These are phyloP conservation scores for Talaromyces sp. DNA, from an alignment of 2,329 filamentous ascomycete genomes.

Conservation along the genomic window DNA sequence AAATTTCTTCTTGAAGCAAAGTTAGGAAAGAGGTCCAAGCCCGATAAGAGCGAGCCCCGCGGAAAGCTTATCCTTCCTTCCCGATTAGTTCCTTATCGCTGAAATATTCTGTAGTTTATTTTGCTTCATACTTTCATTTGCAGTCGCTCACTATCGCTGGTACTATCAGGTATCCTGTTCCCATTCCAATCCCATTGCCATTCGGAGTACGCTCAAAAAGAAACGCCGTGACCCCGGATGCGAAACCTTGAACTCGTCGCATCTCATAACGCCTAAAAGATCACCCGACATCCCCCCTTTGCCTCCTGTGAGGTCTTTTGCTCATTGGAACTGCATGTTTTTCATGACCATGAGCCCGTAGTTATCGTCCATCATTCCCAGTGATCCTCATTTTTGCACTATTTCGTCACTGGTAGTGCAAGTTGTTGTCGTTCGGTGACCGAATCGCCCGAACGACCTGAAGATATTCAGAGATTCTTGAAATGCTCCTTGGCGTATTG, in stretches of 20 bases:
- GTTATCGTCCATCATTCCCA: not conserved
- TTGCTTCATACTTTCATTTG: not conserved
- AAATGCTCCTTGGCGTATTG: conserved; percentile 98
- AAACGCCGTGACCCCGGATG: conserved; percentile 3
- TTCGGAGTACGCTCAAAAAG: conserved; percentile 1
- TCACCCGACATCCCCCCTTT: not conserved
- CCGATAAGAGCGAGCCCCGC: not conserved
- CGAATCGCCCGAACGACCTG: not conserved
- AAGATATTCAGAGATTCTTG: conserved; percentile 37
- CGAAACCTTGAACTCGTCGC: not conserved
- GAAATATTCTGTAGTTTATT: not conserved
- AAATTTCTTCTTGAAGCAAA: not conserved
- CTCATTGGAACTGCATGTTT: not conserved
- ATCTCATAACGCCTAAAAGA: conserved; percentile 1
- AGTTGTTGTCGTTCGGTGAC: not conserved
- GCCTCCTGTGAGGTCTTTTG: not conserved
- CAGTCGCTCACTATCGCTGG: not conserved
- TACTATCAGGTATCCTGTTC: not conserved
- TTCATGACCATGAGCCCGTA: not conserved
- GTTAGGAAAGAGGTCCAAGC: not conserved
- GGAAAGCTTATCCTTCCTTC: conserved; percentile 1
- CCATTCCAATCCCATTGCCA: not conserved
- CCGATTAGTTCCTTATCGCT: not conserved
- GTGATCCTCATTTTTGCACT: not conserved
- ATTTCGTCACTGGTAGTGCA: not conserved